These are phyloP conservation scores for Castanea crenata DNA, from an alignment of 306 rosid genomes.

Conservation along the genomic window DNA sequence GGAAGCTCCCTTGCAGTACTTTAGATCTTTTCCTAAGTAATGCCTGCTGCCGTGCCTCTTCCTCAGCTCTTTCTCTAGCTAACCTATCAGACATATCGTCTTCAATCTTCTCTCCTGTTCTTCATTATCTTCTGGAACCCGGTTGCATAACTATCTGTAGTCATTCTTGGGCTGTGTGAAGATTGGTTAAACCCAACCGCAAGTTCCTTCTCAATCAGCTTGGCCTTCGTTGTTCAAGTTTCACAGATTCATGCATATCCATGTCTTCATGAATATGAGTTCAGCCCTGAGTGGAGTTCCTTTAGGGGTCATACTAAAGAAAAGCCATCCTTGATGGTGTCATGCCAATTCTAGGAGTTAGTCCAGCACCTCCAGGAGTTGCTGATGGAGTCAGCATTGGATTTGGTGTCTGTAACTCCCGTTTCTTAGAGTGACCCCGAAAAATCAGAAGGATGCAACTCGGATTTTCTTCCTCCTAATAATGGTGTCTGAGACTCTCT, in stretches of 20 bases:
- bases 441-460: conserved; percentile 92
- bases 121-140: conserved; percentile 69
- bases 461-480: conserved; percentile 94
- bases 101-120: conserved; percentile 75
- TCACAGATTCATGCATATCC: conserved; percentile 65
- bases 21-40: conserved; percentile 89
- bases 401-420: conserved; percentile 79
- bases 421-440: conserved; percentile 94
- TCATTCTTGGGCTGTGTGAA: conserved; percentile 86
- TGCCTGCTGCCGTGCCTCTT: conserved; percentile 81
- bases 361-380: conserved; percentile 78
- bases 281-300: conserved; percentile 92
- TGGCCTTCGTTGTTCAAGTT: conserved; percentile 74
- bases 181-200: conserved; percentile 64
- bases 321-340: conserved; percentile 86
- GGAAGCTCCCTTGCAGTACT: conserved; percentile 96
- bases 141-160: conserved; percentile 86
- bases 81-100: conserved; percentile 95
- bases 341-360: conserved; percentile 79
- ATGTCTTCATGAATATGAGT: conserved; percentile 74
- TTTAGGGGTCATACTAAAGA: conserved; percentile 78
- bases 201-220: conserved; percentile 71
- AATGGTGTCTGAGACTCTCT: conserved; percentile 97
- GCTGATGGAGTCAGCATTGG: conserved; percentile 85
- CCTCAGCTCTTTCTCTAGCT: conserved; percentile 90